Percentiles rank a stretch among this genome's conserved stretches.
Conservation (phyloP, 345 rosid genomes). For the Melaleuca quinquenervia region DNA sequence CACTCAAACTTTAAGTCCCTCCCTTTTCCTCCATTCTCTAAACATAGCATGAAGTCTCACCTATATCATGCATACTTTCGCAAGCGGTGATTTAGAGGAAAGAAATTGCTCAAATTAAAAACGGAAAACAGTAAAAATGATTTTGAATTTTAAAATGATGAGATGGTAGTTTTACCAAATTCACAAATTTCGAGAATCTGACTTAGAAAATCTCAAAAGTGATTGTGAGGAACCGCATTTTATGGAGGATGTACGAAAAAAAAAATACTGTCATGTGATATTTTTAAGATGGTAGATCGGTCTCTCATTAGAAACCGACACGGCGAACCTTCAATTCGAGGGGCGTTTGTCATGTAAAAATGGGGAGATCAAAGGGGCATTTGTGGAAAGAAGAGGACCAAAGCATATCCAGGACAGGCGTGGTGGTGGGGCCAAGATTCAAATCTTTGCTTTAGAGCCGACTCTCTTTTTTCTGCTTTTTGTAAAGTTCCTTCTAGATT, state of each 20-base stretch:
- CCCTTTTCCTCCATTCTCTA: neutral
- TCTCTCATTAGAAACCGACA: neutral
- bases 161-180: neutral
- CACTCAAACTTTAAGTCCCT: neutral
- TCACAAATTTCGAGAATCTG: neutral
- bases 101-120: neutral
- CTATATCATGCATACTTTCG: neutral
- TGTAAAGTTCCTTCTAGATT: neutral
- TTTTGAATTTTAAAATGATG: neutral
- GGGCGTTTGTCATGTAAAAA: neutral
- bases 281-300: neutral
- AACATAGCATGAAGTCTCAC: neutral
- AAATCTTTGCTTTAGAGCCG: neutral
- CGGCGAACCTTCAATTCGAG: neutral
- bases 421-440: neutral
- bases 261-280: neutral
- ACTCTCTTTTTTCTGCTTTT: neutral
- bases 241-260: neutral
- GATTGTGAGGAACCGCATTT: neutral
- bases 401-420: neutral
- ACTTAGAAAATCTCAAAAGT: neutral
- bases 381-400: neutral
- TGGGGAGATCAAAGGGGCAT: neutral
- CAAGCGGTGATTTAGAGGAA: neutral
- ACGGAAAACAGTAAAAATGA: neutral